Evolutionary conservation across 2,329 filamentous ascomycete genomes (phyloP).

Genomic region (Clarireedia sp.): DNA sequence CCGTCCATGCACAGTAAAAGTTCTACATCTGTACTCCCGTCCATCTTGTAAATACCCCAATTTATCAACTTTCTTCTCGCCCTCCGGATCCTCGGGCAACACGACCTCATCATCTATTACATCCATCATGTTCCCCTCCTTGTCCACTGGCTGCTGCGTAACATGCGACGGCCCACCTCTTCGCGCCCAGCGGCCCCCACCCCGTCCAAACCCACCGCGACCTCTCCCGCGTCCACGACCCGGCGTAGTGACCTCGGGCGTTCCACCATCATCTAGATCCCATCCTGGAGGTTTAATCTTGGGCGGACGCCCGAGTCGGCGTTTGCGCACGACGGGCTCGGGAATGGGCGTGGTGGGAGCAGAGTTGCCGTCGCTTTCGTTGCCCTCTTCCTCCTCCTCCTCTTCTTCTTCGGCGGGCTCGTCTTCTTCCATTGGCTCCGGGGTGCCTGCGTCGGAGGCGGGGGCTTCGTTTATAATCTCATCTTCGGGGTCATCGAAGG

Average conservation of each 20-base stretch:
- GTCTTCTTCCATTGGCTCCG: slow-evolving; percentile 28
- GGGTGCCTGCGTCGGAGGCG: slow-evolving; percentile 24
- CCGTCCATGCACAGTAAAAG: slow-evolving; percentile 81
- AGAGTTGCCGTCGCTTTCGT: slow-evolving; percentile 42
- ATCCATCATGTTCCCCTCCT: slow-evolving; percentile 85
- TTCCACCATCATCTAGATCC: slow-evolving; percentile 47
- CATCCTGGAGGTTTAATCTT: slow-evolving; percentile 79
- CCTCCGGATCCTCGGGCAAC: slow-evolving; percentile 77
- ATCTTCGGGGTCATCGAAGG: slow-evolving; percentile 37
- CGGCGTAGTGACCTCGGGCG: slow-evolving; percentile 39
- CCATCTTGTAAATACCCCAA: slow-evolving; percentile 73
- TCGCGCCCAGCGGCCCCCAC: slow-evolving; percentile 59
- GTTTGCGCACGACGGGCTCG: slow-evolving; percentile 54
- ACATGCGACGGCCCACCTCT: slow-evolving; percentile 64
- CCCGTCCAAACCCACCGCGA: slow-evolving; percentile 46
- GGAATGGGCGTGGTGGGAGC: slow-evolving; percentile 27
- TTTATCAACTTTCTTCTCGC: slow-evolving; percentile 91
- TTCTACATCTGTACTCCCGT: slow-evolving; percentile 89
- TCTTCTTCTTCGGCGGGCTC: slow-evolving; percentile 36
- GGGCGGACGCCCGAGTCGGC: slow-evolving; percentile 73
- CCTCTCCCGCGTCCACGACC: slow-evolving; percentile 52
- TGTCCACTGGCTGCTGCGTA: slow-evolving; percentile 80
- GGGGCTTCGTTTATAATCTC: slow-evolving; percentile 37
- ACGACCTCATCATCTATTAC: slow-evolving; percentile 89
- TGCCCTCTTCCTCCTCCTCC: slow-evolving; percentile 38